Percentiles rank a stretch among this genome's conserved stretches.
Conservation (phyloP, 495 filamentous ascomycete species). For the Lasiosphaeris hirsuta region DNA sequence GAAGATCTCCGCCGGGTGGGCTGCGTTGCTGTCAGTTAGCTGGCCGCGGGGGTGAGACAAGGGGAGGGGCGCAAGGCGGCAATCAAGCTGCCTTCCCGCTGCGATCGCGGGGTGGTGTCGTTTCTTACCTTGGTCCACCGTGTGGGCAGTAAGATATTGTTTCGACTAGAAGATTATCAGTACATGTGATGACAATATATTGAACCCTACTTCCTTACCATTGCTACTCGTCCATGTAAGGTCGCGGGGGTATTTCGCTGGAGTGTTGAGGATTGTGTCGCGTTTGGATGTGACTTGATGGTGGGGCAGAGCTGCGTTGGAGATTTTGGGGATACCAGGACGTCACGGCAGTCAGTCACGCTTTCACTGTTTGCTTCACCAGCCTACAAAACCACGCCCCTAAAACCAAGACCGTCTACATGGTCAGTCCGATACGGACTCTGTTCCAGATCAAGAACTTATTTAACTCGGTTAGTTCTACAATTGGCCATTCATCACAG, state of each 20-base stretch:
- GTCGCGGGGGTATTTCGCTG: neutral
- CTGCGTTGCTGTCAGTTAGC: slow-evolving; percentile 36
- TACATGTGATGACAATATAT: neutral
- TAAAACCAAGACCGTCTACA: no score
- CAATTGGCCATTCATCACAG: neutral
- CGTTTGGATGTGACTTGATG: slow-evolving; percentile 4
- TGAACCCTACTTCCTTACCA: slow-evolving; percentile 29
- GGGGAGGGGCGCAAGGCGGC: neutral
- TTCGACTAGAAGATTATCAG: slow-evolving; percentile 64
- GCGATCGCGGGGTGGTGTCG: slow-evolving; percentile 8
- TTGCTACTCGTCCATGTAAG: slow-evolving; percentile 37
- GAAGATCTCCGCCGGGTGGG: slow-evolving; percentile 87
- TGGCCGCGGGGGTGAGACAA: neutral
- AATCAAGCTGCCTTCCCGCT: no score
- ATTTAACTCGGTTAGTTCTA: no score
- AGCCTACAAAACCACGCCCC: no score
- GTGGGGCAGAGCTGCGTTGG: slow-evolving; percentile 10
- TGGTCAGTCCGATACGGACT: no score
- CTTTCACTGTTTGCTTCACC: no score
- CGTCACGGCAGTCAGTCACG: no score
- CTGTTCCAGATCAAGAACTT: no score
- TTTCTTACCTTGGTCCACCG: slow-evolving; percentile 73
- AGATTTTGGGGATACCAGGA: slow-evolving; percentile 4
- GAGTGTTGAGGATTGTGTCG: neutral
- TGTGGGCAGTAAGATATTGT: slow-evolving; percentile 92